Base-by-base conservation (phyloP, 2,329 filamentous ascomycete species). In the Ceratocystis papillata region DNA sequence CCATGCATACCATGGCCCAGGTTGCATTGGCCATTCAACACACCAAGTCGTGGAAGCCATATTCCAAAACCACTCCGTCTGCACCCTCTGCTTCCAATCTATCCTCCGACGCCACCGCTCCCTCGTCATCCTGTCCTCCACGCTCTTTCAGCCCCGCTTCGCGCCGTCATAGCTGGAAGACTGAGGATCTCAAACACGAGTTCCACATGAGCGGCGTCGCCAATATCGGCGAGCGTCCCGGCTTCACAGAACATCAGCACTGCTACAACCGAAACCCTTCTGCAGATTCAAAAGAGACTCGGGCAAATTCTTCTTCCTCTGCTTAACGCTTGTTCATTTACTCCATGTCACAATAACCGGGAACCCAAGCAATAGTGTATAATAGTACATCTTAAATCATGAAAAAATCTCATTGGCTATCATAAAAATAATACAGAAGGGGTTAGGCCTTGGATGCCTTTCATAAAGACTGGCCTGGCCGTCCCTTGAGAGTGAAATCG, bases 131-230 rank as follows among this genome's bases (percentile, higher is more conserved):
- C 25, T 28, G 12, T 10, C 45, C 25, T 41, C 37, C 37, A 15
- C 37, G n/a, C 62, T 33, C 15, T 50, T 57, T 22, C 60, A 22
- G 60, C 33, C n/a, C 50, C 30, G 64, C 73, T 69, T 37, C 62
- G 2, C 76, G 78, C 8, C 78, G 80, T 60, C 79, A 79, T 72
- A 82, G 80, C 73, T 84, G 79, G 76, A 78, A 75, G 70, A 75
- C 76, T 45, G 79, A 85, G 73, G 81, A 83, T 71, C 77, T 77
- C 72, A 82, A 82, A 73, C 81, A 78, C 69, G 74, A 74, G 65
- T 70, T 80, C 73, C 80, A 82, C 70, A 79, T 81, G 79, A 74
- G 72, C 60, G 74, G 72, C 65, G 74, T 79, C 37, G 73, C 71
- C 1, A 71, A 71, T 44, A 74, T 75, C 66, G 70, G 74, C 71